Evolutionary conservation across 495 filamentous ascomycete genomes (phyloP).

Genomic region (Aspergillus ostianus): DNA sequence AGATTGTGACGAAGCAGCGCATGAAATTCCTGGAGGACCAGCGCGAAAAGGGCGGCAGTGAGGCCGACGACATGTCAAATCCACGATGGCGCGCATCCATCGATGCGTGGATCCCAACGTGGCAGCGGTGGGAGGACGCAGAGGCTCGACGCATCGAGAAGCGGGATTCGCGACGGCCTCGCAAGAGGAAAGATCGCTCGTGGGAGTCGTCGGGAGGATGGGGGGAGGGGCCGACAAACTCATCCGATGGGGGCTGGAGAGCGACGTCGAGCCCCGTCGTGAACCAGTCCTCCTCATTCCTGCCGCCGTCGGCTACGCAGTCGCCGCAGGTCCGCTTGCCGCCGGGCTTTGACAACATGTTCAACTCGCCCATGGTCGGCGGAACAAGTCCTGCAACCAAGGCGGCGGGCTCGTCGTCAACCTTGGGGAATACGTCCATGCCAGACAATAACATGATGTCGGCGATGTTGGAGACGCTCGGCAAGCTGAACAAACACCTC

Average conservation of each 20-base stretch:
- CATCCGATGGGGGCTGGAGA: constrained; percentile 8
- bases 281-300: neutral
- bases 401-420: constrained; percentile 5
- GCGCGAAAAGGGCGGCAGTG: constrained; percentile 25
- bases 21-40: constrained; percentile 43
- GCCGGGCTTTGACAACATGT: constrained; percentile 42
- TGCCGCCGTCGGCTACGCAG: constrained; percentile 6
- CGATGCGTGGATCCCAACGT: constrained; percentile 46
- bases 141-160: constrained; percentile 43
- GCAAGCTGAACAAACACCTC: constrained; percentile 40
- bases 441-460: constrained; percentile 27
- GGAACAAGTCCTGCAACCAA: neutral
- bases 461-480: constrained; percentile 38
- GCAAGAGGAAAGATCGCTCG: constrained; percentile 33
- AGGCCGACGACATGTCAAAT: constrained; percentile 35
- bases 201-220: constrained; percentile 16
- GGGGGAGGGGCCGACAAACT: constrained; percentile 14
- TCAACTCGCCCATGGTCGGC: constrained; percentile 7
- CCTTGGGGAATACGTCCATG: neutral
- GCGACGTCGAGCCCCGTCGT: constrained; percentile 12
- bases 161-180: constrained; percentile 38
- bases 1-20: constrained; percentile 44
- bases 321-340: constrained; percentile 27
- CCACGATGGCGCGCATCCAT: constrained; percentile 40
- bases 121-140: constrained; percentile 41